phyloP scores from a whole-genome alignment of 805 yeast species.

The Saccharomycopsis synnaedendra region DNA sequence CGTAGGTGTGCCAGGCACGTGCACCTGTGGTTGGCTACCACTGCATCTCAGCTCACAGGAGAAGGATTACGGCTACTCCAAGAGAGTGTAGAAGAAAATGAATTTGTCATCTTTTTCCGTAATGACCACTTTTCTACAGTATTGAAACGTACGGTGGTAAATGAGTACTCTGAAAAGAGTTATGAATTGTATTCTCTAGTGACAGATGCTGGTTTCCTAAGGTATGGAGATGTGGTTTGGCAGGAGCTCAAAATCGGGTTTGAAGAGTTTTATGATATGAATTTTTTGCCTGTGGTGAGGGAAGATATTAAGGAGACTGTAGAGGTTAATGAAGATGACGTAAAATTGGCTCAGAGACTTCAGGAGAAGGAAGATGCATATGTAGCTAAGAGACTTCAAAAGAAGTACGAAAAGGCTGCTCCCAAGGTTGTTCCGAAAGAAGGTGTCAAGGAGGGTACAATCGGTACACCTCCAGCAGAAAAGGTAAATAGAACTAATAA shows the following conservation, averaged over 20 bases:
- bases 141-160: slow-evolving; percentile 22
- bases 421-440: too few species aligned
- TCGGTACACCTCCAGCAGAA: too few species aligned
- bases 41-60: slow-evolving; percentile 67
- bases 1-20: slow-evolving; percentile 18
- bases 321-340: slow-evolving; percentile 24
- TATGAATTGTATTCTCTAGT: slow-evolving; percentile 51
- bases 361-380: slow-evolving; percentile 49
- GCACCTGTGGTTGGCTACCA: slow-evolving; percentile 41
- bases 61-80: slow-evolving; percentile 43
- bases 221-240: slow-evolving; percentile 58
- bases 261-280: slow-evolving; percentile 59
- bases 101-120: slow-evolving; percentile 66
- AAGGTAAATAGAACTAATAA: too few species aligned
- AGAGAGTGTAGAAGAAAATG: slow-evolving; percentile 28
- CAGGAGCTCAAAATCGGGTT: slow-evolving; percentile 63
- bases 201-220: slow-evolving; percentile 58
- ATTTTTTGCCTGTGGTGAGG: slow-evolving; percentile 35
- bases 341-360: slow-evolving; percentile 30
- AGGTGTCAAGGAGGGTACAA: too few species aligned
- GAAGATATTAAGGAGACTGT: slow-evolving; percentile 12
- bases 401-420: too few species aligned
- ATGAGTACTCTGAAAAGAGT: slow-evolving; percentile 26
- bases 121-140: slow-evolving; percentile 84
- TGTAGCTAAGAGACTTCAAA: slow-evolving; percentile 35